Base-by-base conservation (phyloP, 768 basidiomycete genomes). In the Auricularia sp. region DNA sequence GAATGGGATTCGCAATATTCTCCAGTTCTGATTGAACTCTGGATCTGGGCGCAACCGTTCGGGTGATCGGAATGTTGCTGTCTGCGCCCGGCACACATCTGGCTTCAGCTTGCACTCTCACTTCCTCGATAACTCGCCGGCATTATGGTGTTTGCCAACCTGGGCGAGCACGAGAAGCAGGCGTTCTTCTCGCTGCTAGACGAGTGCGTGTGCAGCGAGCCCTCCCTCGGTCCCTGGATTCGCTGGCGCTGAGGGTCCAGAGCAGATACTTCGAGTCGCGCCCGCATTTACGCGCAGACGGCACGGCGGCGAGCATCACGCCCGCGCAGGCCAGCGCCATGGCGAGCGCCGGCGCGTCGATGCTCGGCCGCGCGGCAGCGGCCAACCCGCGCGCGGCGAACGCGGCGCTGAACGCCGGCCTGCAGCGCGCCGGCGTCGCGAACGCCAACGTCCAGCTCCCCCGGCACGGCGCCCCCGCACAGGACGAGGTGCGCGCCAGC, bases 101-200 rank as follows among this genome's bases (percentile, higher is more conserved):
- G 29, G 29, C 29, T 42, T 42, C 12, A 14, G 12, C 39, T 42
- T 42, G 39, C 39, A 42, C 39, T 42, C 39, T 42, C 39, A 42
- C 39, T 42, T 14, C 8, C 39, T 42, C 39, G 10, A 8, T 16
- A 51, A 18, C 5, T 7, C 56, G 23, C 23, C 5, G 23, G 21
- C 47, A 21, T 21, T 56, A 90, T 90, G 89, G 87, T 87, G 51
- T 92, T 92, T 70, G 72, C 88, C 64, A 86, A 82, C 68, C 80
- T 92, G 58, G 77, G 83, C 21, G 66, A 75, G 61, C 76, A 84
- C 67, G 90, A 92, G 73, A 91, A 91, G 73, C 83, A 88, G 63
- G 90, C 90, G 14, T 91, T 92, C 74, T 92, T 92, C 71, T 79
- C 81, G 36, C 81, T 92, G 29, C 77, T 92, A 42, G 90, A 92